phyloP scores from a whole-genome alignment of 164 flowering plant genomes.

The Houttuynia cordata region DNA sequence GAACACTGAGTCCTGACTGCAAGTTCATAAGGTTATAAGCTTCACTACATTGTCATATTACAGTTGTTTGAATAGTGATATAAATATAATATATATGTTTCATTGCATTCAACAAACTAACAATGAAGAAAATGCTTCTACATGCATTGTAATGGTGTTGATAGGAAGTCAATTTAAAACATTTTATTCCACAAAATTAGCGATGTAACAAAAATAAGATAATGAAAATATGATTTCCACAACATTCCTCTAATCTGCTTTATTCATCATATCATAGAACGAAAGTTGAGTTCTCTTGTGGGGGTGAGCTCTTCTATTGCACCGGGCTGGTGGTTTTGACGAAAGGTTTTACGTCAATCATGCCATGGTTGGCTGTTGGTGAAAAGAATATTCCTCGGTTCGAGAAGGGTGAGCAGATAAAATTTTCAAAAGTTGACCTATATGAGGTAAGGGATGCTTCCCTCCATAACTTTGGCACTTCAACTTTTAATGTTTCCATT shows the following conservation, averaged over 20 bases:
- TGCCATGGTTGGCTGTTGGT: conserved; percentile 90
- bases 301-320: conserved; percentile 68
- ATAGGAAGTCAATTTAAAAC: no score
- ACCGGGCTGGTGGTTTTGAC: conserved; percentile 43
- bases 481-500: background rate
- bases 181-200: no score
- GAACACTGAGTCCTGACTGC: conserved; percentile 79
- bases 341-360: conserved; percentile 72
- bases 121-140: no score
- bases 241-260: background rate
- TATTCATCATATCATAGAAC: conserved; percentile 25
- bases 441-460: conserved; percentile 44
- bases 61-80: no score
- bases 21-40: conserved; percentile 50
- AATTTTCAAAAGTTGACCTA: conserved; percentile 59
- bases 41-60: background rate
- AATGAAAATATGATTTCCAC: no score
- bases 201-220: no score
- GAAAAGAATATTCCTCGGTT: conserved; percentile 78
- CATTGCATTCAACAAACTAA: no score
- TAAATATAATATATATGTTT: no score
- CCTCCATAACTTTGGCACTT: background rate
- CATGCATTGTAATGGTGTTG: no score
- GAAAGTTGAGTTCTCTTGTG: conserved; percentile 59
- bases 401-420: conserved; percentile 52